Evolutionary conservation across 495 filamentous ascomycete species (phyloP), one percentile per base, ranked within the genome.

Genomic region (Neurospora sp.): DNA sequence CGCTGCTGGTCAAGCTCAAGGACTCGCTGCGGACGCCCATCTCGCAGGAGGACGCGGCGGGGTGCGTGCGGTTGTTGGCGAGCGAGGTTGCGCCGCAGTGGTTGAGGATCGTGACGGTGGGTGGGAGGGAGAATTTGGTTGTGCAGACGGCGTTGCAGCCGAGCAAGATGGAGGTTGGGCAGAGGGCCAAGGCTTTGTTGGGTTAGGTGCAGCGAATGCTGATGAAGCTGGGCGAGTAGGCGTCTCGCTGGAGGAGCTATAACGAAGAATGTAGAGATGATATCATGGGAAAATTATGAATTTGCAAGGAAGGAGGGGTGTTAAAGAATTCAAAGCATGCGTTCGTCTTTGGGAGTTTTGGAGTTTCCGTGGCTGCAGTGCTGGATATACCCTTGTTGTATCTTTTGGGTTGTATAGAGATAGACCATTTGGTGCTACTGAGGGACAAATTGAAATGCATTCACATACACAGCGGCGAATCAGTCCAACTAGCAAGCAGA

Each of bases 31-130:
- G 88, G 42, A 88, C 84, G 72, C 88, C 89, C 5, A 85, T 92
- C 59, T 87, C 86, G 53, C 84, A 81, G 71, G 88, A 88, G 69
- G 91, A 92, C 74, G 89, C 82, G 4, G 80, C 81, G 41, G 75
- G 71, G 20, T 89, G 86, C 74, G 82, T 92, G n/a, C 81, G 82
- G 69, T 69, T 92, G 72, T 76, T 92, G 74, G 87, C 81, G 18
- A 69, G 40, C 1, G 90, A 92, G 81, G 84, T 92, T 35, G 85
- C 86, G 59, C 89, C 91, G 0, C 85, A 87, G 72, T 92, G 90
- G 89, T 75, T 91, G 44, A 78, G 82, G 40, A 76, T 91, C 1
- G 82, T 91, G 44, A 83, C 83, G 71, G 78, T 90, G 59, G 87
- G 85, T 0, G 86, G 82, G 42, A 77, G 87, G 70, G 84, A 87